These are phyloP conservation scores for Mycothermus thermophilus DNA, from an alignment of 495 filamentous ascomycete species.

Conservation along the genomic window DNA sequence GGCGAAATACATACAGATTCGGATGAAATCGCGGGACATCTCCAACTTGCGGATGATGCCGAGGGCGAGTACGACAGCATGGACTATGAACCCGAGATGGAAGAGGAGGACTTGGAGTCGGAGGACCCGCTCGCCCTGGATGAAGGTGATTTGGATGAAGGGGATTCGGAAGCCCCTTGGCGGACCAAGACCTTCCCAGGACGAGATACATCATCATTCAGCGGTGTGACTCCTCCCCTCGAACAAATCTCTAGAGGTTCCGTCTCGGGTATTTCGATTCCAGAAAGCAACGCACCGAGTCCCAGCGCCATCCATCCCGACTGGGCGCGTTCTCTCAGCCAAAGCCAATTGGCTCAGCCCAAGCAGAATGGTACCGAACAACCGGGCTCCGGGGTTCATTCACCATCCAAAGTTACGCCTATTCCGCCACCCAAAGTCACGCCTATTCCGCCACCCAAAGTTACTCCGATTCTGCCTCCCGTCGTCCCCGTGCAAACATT, in stretches of 20 bases:
- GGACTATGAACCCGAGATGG: neutral
- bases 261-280: neutral
- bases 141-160: neutral
- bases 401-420: too few relatives aligned
- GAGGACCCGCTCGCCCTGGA: constrained; percentile 1
- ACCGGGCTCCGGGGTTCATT: too few relatives aligned
- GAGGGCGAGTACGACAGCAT: neutral
- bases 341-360: neutral
- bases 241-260: neutral
- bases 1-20: constrained; percentile 8
- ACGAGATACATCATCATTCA: too few relatives aligned
- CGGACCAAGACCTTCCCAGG: constrained; percentile 3
- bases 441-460: too few relatives aligned
- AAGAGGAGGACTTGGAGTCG: constrained; percentile 2
- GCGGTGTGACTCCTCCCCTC: neutral
- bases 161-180: neutral
- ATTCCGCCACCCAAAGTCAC: too few relatives aligned
- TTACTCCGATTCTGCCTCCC: too few relatives aligned
- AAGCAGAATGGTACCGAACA: neutral
- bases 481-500: too few relatives aligned
- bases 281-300: neutral
- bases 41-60: constrained; percentile 4
- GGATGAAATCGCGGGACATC: constrained; percentile 12
- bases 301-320: neutral
- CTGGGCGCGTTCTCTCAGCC: neutral